Evolutionary conservation across 371 early-diverging fungal species (phyloP).

Genomic region (Chytridium lagenaria): DNA sequence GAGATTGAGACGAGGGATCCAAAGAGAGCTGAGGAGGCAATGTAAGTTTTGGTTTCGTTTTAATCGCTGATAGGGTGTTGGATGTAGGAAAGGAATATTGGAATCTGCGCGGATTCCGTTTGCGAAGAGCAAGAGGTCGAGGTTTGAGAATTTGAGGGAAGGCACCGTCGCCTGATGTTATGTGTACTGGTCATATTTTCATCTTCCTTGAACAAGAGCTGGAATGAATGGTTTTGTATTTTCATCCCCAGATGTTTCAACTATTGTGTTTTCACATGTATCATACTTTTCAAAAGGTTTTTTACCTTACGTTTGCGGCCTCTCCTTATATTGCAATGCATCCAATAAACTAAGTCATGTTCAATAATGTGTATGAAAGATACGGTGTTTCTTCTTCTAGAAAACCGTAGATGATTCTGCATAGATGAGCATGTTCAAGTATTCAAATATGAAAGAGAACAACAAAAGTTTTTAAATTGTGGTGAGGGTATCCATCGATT

Average conservation of each 20-base stretch:
- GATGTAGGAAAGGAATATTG: not conserved
- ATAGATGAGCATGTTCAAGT: too few species aligned
- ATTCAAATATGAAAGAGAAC: not conserved
- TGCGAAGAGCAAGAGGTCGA: not conserved
- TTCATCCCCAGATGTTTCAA: not conserved
- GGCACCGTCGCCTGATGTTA: too few species aligned
- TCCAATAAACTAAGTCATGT: not conserved
- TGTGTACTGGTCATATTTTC: too few species aligned
- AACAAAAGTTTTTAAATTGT: not conserved
- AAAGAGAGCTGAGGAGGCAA: not conserved
- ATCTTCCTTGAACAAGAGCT: too few species aligned
- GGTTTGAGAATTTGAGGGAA: conserved; percentile 5
- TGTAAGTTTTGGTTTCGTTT: not conserved
- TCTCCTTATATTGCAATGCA: not conserved
- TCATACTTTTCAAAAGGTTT: not conserved
- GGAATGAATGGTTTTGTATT: not conserved
- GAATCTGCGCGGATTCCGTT: not conserved
- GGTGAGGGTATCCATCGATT: not conserved
- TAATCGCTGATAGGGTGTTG: not conserved
- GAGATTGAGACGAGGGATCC: not conserved
- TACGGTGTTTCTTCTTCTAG: not conserved
- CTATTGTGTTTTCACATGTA: not conserved
- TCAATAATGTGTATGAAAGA: not conserved
- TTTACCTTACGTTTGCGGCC: not conserved
- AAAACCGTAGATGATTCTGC: not conserved